Percentiles rank a stretch among this genome's conserved stretches.
Conservation (phyloP, 2,329 filamentous ascomycete genomes). For the Fusarium nurragi region DNA sequence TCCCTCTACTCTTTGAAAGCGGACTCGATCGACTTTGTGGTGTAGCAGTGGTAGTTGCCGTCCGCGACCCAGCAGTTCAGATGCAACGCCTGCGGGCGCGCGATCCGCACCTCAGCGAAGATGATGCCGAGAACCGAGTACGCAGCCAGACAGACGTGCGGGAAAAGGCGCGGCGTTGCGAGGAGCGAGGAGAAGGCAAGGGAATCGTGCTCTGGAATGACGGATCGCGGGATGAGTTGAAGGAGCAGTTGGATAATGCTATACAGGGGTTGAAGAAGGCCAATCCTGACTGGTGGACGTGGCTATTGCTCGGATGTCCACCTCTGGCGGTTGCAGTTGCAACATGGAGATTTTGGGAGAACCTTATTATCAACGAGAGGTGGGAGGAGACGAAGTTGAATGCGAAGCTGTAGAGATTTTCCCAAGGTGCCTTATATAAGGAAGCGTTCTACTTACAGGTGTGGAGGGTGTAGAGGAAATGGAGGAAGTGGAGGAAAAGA, state of each 20-base stretch:
- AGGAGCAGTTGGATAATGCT: conserved; percentile 70
- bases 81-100: conserved; percentile 79
- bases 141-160: conserved; percentile 86
- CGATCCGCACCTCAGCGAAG: conserved; percentile 80
- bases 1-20: conserved; percentile 91
- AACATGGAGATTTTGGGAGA: conserved; percentile 77
- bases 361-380: conserved; percentile 72
- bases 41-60: conserved; percentile 85
- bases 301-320: conserved; percentile 73
- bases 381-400: conserved; percentile 70
- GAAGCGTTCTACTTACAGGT: no score
- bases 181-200: conserved; percentile 68
- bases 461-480: no score
- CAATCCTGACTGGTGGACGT: conserved; percentile 88
- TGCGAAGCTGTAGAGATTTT: conserved; percentile 37
- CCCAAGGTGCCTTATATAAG: no score
- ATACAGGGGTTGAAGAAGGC: conserved; percentile 68
- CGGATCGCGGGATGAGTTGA: conserved; percentile 74
- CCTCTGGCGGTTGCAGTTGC: conserved; percentile 76
- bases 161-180: conserved; percentile 80
- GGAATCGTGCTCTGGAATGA: conserved; percentile 95
- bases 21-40: conserved; percentile 87
- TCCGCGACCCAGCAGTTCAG: conserved; percentile 81
- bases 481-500: neutral
- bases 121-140: conserved; percentile 89